Percentiles rank a stretch among this genome's conserved stretches.
Evolutionary conservation across 805 yeast genomes (phyloP).

Genomic region (Zygosaccharomyces rouxii): DNA sequence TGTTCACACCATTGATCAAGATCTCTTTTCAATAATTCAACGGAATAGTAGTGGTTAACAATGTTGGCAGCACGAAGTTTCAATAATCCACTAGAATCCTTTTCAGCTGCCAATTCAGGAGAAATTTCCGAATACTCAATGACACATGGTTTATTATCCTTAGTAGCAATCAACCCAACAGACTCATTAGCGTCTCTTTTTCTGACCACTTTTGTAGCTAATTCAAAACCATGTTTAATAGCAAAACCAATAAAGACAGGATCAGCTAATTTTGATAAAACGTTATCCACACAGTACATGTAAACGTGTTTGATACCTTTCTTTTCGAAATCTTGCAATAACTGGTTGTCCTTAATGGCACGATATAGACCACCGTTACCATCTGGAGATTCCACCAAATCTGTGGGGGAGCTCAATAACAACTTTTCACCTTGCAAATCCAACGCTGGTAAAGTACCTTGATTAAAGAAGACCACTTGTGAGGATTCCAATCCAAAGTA

Average conservation of each 20-base stretch:
- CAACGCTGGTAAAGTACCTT: slow-evolving; percentile 92
- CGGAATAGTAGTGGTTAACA: slow-evolving; percentile 92
- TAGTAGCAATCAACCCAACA: slow-evolving; percentile 86
- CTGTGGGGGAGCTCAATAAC: slow-evolving; percentile 50
- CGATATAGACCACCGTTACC: slow-evolving; percentile 97
- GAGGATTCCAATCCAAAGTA: slow-evolving; percentile 64
- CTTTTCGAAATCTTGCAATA: slow-evolving; percentile 60
- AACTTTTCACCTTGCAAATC: slow-evolving; percentile 64
- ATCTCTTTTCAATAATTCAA: slow-evolving; percentile 56
- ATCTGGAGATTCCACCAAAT: slow-evolving; percentile 84
- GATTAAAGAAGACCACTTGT: slow-evolving; percentile 80
- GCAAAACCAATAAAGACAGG: slow-evolving; percentile 84
- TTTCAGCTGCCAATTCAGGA: slow-evolving; percentile 61
- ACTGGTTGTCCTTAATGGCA: slow-evolving; percentile 62
- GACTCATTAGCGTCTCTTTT: slow-evolving; percentile 82
- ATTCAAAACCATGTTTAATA: slow-evolving; percentile 55
- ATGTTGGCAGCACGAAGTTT: slow-evolving; percentile 91
- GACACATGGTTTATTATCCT: slow-evolving; percentile 69
- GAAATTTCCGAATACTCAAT: slow-evolving; percentile 93
- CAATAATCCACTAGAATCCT: slow-evolving; percentile 58
- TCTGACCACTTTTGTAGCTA: slow-evolving; percentile 93
- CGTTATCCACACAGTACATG: slow-evolving; percentile 96
- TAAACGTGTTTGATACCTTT: slow-evolving; percentile 84
- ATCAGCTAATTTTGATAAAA: slow-evolving; percentile 87
- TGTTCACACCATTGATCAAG: slow-evolving; percentile 66